Conservation (phyloP, 495 filamentous ascomycete species). For the Tetracladium setigerum region DNA sequence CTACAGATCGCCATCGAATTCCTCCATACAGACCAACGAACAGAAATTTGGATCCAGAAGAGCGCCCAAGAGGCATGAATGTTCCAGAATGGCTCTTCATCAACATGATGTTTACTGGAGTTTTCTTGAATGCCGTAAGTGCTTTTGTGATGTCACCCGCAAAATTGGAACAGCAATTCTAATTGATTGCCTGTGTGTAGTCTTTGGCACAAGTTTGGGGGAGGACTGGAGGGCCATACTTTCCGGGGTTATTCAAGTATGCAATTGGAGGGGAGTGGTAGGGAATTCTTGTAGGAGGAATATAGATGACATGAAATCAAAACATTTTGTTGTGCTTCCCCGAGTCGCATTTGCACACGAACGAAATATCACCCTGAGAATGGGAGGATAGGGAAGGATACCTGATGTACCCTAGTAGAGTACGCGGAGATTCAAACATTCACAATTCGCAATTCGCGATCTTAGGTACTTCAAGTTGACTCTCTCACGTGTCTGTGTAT, state of each 20-base stretch:
- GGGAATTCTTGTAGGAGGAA: slow-evolving; percentile 3
- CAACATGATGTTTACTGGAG: slow-evolving; percentile 42
- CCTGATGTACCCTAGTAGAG: too few relatives aligned
- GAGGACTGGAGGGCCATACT: slow-evolving; percentile 5
- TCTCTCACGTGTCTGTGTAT: too few relatives aligned
- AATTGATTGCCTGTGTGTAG: slow-evolving; percentile 14
- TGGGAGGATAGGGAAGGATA: too few relatives aligned
- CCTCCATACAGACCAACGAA: slow-evolving; percentile 43
- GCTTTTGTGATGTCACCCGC: too few relatives aligned
- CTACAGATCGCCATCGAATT: slow-evolving; percentile 37
- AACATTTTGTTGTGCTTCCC: too few relatives aligned
- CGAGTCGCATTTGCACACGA: too few relatives aligned
- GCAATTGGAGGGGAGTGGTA: slow-evolving; percentile 31
- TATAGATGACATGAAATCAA: too few relatives aligned
- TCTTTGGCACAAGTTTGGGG: slow-evolving; percentile 30
- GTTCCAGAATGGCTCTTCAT: slow-evolving; percentile 36
- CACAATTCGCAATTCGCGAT: too few relatives aligned
- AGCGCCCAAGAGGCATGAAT: slow-evolving; percentile 34
- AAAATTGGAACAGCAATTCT: too few relatives aligned
- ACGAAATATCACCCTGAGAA: too few relatives aligned
- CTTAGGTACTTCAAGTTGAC: too few relatives aligned
- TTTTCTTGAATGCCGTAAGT: slow-evolving; percentile 42
- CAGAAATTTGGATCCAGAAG: slow-evolving; percentile 29
- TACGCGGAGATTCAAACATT: too few relatives aligned
- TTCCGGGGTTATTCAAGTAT: slow-evolving; percentile 19